phyloP scores from a whole-genome alignment of 2,329 filamentous ascomycete species.

The Aureobasidium pullulans region DNA sequence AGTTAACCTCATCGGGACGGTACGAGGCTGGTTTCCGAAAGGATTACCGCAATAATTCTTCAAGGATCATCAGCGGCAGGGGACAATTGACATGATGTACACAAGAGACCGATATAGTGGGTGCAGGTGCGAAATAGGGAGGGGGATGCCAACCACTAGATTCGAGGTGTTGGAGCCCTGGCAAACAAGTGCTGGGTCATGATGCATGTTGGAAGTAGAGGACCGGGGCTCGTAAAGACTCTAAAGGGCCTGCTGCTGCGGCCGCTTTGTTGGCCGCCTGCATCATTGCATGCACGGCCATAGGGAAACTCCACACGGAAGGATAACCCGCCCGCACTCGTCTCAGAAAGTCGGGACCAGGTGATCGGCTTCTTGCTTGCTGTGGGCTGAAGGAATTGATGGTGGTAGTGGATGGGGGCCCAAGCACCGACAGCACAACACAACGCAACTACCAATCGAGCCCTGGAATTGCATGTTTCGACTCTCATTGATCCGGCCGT shows the following conservation, averaged over 20 bases:
- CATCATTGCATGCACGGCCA: constrained; percentile 4
- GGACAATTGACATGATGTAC: constrained; percentile 2
- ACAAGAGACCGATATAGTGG: constrained; percentile 2
- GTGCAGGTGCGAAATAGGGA: constrained; percentile 1
- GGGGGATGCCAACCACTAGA: constrained; percentile 8
- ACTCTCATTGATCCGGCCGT: constrained; percentile 10
- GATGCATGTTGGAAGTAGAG: constrained; percentile 4
- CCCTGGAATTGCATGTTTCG: not conserved
- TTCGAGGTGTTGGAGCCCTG: not conserved
- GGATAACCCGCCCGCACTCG: constrained; percentile 3
- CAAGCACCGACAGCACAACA: constrained; percentile 8
- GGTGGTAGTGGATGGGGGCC: not conserved
- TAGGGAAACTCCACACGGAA: constrained; percentile 11
- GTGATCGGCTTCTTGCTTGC: constrained; percentile 9
- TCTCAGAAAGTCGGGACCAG: not conserved
- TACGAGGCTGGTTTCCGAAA: constrained; percentile 11
- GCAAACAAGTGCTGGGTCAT: not conserved
- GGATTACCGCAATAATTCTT: constrained; percentile 2
- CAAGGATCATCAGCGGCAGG: constrained; percentile 11
- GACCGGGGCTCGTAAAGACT: constrained; percentile 7
- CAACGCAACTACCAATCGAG: constrained; percentile 11
- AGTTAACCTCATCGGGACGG: constrained; percentile 14
- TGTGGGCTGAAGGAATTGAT: constrained; percentile 6
- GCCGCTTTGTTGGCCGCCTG: constrained; percentile 13
- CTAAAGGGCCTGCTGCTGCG: constrained; percentile 7